A percentile compares a stretch with the other conserved stretches of the same genome.
Evolutionary conservation across 495 filamentous ascomycete genomes (phyloP).

Genomic region (Amorphotheca resinae): DNA sequence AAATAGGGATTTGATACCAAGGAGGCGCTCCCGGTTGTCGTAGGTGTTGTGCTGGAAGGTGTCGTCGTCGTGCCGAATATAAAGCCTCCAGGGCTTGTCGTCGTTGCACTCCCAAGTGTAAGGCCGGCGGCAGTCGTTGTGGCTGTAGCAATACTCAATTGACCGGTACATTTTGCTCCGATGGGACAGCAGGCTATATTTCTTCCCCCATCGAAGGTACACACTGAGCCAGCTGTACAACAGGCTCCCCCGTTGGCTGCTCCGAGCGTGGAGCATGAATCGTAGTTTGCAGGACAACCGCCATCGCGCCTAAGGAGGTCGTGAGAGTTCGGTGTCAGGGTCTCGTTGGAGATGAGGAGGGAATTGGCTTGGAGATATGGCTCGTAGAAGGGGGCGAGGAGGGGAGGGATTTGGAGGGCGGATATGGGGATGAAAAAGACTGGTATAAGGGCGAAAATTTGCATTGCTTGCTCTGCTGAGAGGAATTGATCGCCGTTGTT

Average conservation of each 20-base stretch:
- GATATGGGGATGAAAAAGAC: slow-evolving; percentile 12
- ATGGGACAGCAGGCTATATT: slow-evolving; percentile 56
- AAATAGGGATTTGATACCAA: slow-evolving; percentile 21
- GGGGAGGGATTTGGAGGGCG: slow-evolving; percentile 15
- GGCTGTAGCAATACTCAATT: slow-evolving; percentile 21
- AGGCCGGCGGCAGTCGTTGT: slow-evolving; percentile 21
- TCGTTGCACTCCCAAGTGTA: slow-evolving; percentile 9
- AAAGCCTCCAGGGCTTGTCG: no score
- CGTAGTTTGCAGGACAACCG: slow-evolving; percentile 41
- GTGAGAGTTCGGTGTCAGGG: background rate
- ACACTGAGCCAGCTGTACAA: slow-evolving; percentile 40
- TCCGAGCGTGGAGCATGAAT: slow-evolving; percentile 33
- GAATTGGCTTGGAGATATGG: slow-evolving; percentile 1
- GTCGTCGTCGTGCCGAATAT: slow-evolving; percentile 22
- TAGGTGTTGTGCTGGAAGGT: slow-evolving; percentile 10
- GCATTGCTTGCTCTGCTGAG: slow-evolving; percentile 9
- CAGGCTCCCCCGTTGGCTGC: slow-evolving; percentile 38
- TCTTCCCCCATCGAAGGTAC: slow-evolving; percentile 43
- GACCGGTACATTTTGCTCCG: slow-evolving; percentile 50
- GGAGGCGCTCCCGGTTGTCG: slow-evolving; percentile 8
- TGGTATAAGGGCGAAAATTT: background rate
- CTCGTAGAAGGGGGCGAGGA: slow-evolving; percentile 12
- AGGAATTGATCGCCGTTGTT: no score
- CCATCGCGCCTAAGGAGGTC: slow-evolving; percentile 18
- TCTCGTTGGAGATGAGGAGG: slow-evolving; percentile 7